Evolutionary conservation across 164 flowering plant genomes (phyloP), one percentile per base, ranked within the genome.

Genomic region (Dillenia suffruticosa): DNA sequence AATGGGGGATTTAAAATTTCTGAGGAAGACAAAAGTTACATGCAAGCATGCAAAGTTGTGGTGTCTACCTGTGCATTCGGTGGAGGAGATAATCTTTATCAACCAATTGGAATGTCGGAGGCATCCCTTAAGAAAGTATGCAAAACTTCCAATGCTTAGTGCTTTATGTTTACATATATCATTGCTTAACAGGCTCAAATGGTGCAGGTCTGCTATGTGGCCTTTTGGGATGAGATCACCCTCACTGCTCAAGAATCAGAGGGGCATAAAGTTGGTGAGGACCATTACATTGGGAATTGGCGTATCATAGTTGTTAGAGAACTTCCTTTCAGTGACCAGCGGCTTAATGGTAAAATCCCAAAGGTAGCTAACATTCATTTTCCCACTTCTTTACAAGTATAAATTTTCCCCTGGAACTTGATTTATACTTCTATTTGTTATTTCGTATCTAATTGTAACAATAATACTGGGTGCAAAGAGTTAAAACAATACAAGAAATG

Each of bases 41-140:
- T 92, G 96, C 62, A 71, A 72, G 72, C 70, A 26, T 94, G 99
- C 78, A 62, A 77, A 70, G 87, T 77, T 68, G 99, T 88, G 63
- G 90, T 94, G 15, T 89, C 96, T 56, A 94, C 99, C 46, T 95
- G 99, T 80, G 81, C 97, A 67, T 95, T 95, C 84, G 99, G 99
- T 63, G 99, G 99, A 63, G 99, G 99, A 51, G 97, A 95, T 80
- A 92, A 89, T 76, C 88, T 95, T 66, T 88, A 88, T 78, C 96
- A 95, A 70, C 97, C 99, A 49, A 92, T 92, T 63, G 97, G 96
- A 63, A 88, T 95, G 96, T 76, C 86, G 48, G 75, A 84, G 62
- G 70, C 84, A 69, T 89, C 99, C 24, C 82, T 88, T 58, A 59
- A 68, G 54, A 84, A 86, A 96, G 99, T 91, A 16, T 46, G 54